phyloP scores from a whole-genome alignment of 2,329 filamentous ascomycete genomes.

The Rhinocladiella mackenziei region DNA sequence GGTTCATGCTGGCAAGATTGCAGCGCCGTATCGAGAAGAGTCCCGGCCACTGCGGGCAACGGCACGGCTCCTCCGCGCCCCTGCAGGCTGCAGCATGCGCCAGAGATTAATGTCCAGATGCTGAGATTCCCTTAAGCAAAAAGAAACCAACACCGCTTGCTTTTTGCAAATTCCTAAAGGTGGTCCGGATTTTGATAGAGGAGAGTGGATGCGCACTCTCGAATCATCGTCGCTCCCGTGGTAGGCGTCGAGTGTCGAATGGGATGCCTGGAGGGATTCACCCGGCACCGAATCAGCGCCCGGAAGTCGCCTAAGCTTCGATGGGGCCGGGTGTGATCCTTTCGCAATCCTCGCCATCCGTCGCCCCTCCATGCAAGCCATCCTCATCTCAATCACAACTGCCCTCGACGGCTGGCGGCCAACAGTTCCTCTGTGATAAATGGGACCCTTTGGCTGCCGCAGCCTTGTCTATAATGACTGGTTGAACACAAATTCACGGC shows the following conservation, averaged over 20 bases:
- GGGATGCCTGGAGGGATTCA: conserved; percentile 15
- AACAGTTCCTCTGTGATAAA: conserved; percentile 15
- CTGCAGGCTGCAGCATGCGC: conserved; percentile 21
- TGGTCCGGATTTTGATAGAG: conserved; percentile 25
- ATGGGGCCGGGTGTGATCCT: conserved; percentile 17
- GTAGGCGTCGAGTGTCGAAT: conserved; percentile 18
- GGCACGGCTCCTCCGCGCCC: conserved; percentile 16
- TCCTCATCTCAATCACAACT: conserved; percentile 24
- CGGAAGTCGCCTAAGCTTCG: conserved; percentile 21
- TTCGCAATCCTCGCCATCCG: conserved; percentile 3
- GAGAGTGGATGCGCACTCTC: conserved; percentile 22
- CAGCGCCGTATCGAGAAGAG: background rate
- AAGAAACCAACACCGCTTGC: too few relatives aligned
- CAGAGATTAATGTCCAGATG: conserved; percentile 7
- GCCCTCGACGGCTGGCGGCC: conserved; percentile 16
- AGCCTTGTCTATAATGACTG: conserved; percentile 22
- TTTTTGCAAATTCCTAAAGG: too few relatives aligned
- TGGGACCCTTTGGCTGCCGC: conserved; percentile 15
- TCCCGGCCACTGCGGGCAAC: too few relatives aligned
- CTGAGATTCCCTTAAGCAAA: too few relatives aligned
- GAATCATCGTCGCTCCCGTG: too few relatives aligned
- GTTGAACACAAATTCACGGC: background rate
- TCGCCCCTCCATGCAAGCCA: conserved; percentile 13
- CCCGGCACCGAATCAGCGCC: conserved; percentile 23
- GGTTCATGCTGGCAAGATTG: conserved; percentile 26